phyloP scores from a whole-genome alignment of 768 basidiomycete genomes.

The Serendipita sp. region DNA sequence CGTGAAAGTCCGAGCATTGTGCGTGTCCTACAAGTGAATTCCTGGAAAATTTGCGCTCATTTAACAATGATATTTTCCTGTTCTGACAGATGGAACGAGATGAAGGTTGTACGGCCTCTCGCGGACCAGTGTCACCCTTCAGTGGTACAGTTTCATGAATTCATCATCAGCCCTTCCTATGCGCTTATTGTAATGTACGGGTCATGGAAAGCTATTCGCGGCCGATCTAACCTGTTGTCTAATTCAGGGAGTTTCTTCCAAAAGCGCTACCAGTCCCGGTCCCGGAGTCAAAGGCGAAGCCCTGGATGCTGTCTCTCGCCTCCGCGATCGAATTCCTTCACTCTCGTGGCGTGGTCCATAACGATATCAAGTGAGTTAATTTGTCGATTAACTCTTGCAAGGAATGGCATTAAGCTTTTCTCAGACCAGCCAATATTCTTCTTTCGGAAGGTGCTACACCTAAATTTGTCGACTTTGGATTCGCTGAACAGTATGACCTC shows the following conservation, averaged over 20 bases:
- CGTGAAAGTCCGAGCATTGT: constrained; percentile 80
- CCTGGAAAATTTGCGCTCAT: not conserved
- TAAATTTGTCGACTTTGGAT: constrained; percentile 91
- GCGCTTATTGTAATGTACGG: constrained; percentile 85
- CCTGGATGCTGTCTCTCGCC: constrained; percentile 70
- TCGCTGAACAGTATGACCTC: constrained; percentile 63
- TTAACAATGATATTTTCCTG: not conserved
- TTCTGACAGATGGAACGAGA: constrained; percentile 77
- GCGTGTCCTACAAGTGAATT: constrained; percentile 17
- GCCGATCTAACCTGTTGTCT: not conserved
- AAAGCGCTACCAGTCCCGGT: constrained; percentile 78
- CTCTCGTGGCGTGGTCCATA: constrained; percentile 69
- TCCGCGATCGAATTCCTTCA: constrained; percentile 77
- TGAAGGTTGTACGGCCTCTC: constrained; percentile 83
- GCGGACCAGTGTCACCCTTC: constrained; percentile 78
- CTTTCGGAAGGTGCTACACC: constrained; percentile 62
- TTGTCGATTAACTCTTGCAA: not conserved
- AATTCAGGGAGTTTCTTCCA: constrained; percentile 67
- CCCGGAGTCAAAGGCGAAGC: constrained; percentile 52
- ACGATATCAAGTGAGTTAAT: constrained; percentile 74
- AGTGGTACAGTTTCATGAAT: constrained; percentile 83
- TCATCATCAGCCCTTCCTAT: constrained; percentile 82
- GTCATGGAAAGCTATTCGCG: constrained; percentile 2
- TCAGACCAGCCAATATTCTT: constrained; percentile 83
- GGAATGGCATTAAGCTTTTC: not conserved